These are phyloP conservation scores for Lasiosphaeria ovina DNA, from an alignment of 495 filamentous ascomycete species.

Conservation along the genomic window DNA sequence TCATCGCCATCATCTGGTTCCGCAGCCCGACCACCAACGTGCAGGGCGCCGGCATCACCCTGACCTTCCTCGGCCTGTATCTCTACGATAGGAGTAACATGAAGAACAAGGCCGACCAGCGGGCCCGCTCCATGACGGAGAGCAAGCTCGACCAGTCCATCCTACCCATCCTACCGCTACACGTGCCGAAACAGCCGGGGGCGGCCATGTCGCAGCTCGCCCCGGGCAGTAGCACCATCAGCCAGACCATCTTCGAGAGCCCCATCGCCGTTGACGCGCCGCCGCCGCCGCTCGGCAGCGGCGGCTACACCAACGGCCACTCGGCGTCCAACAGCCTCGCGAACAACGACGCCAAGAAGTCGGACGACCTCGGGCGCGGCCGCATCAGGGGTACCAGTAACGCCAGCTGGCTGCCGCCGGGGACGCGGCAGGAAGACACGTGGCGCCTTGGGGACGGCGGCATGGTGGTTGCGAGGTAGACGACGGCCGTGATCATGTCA, in stretches of 20 bases:
- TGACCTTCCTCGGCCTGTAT: slow-evolving; percentile 92
- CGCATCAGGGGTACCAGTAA: slow-evolving; percentile 57
- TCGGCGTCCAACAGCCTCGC: slow-evolving; percentile 7
- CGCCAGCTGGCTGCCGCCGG: slow-evolving; percentile 64
- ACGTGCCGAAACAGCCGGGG: slow-evolving; percentile 22
- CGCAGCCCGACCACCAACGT: slow-evolving; percentile 77
- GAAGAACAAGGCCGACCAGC: slow-evolving; percentile 77
- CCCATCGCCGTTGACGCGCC: slow-evolving; percentile 22
- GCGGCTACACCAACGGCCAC: slow-evolving; percentile 12
- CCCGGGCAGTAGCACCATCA: slow-evolving; percentile 2
- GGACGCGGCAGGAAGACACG: slow-evolving; percentile 77
- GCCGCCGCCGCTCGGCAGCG: slow-evolving; percentile 34
- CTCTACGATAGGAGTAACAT: slow-evolving; percentile 92
- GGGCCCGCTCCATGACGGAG: slow-evolving; percentile 51
- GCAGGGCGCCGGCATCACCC: slow-evolving; percentile 78
- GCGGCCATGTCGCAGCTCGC: not conserved
- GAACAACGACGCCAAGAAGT: slow-evolving; percentile 57
- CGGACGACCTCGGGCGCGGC: slow-evolving; percentile 50
- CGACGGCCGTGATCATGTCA: not conserved
- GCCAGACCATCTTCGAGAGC: slow-evolving; percentile 36
- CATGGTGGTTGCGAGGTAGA: slow-evolving; percentile 14
- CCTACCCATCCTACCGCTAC: slow-evolving; percentile 77
- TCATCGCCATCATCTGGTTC: slow-evolving; percentile 95
- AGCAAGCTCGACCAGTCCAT: slow-evolving; percentile 51
- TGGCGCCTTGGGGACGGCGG: slow-evolving; percentile 55